Evolutionary conservation across 805 yeast species (phyloP).

Genomic region (Starmerella roubikii): DNA sequence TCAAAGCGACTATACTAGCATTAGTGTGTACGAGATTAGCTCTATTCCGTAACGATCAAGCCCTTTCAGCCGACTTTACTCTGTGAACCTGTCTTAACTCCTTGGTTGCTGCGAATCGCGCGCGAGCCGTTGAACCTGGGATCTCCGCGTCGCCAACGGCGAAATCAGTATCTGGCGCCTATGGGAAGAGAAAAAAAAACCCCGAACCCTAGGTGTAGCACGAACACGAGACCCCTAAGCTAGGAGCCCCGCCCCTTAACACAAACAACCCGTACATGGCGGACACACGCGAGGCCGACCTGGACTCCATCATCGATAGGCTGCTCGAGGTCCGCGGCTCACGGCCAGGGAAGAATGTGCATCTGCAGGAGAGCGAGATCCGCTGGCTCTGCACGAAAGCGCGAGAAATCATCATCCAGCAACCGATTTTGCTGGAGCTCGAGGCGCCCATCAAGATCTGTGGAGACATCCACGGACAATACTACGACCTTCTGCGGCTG

Average conservation of each 20-base stretch:
- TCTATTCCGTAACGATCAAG: too few species aligned
- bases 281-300: slow-evolving; percentile 64
- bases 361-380: slow-evolving; percentile 84
- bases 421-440: slow-evolving; percentile 85
- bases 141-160: too few species aligned
- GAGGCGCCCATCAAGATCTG: slow-evolving; percentile 93
- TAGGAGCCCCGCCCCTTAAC: too few species aligned
- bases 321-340: slow-evolving; percentile 94
- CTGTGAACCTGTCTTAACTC: too few species aligned
- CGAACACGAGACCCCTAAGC: too few species aligned
- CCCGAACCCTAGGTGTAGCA: too few species aligned
- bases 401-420: slow-evolving; percentile 93
- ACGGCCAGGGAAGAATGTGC: slow-evolving; percentile 95
- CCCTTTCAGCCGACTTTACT: too few species aligned
- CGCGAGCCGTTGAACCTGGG: too few species aligned
- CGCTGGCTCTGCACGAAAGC: slow-evolving; percentile 94
- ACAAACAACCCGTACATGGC: slow-evolving; percentile 20
- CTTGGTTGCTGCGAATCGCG: too few species aligned
- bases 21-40: too few species aligned
- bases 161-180: background rate
- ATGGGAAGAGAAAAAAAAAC: too few species aligned
- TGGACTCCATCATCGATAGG: slow-evolving; percentile 94
- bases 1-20: too few species aligned
- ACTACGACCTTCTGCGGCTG: slow-evolving; percentile 85
- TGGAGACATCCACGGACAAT: slow-evolving; percentile 98